These are phyloP conservation scores for Bullera alba DNA, from an alignment of 768 basidiomycete genomes.

Conservation along the genomic window DNA sequence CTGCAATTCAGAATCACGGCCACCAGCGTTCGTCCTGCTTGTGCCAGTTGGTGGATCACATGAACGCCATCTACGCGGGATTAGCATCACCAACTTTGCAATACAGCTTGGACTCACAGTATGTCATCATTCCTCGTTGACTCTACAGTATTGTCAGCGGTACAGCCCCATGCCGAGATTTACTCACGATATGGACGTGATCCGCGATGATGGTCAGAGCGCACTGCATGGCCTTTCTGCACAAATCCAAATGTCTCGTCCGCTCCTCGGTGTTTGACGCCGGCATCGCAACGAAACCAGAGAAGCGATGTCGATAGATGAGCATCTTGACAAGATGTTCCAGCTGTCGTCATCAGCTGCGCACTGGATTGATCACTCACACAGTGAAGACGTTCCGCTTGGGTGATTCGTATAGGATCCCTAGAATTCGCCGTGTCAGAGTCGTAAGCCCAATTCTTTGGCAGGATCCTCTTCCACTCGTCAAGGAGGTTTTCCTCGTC, in stretches of 20 bases:
- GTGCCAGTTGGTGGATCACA: constrained; percentile 90
- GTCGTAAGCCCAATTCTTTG: constrained; percentile 71
- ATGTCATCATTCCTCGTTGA: constrained; percentile 83
- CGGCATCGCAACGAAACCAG: constrained; percentile 42
- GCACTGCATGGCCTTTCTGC: constrained; percentile 62
- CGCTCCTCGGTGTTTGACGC: constrained; percentile 57
- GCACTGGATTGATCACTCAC: constrained; percentile 9
- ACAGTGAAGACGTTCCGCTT: constrained; percentile 78
- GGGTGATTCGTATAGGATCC: constrained; percentile 82
- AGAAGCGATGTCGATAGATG: constrained; percentile 75
- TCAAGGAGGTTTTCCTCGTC: constrained; percentile 78
- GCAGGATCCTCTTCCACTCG: constrained; percentile 65
- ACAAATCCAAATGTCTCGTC: constrained; percentile 47
- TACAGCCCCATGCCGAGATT: neutral
- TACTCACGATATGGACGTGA: constrained; percentile 69
- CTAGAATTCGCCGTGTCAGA: constrained; percentile 72
- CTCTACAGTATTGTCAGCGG: constrained; percentile 23
- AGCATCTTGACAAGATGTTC: constrained; percentile 82
- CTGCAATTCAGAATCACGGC: constrained; percentile 83
- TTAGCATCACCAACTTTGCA: constrained; percentile 1
- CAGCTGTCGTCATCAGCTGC: constrained; percentile 44
- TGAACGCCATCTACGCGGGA: constrained; percentile 70
- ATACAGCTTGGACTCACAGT: constrained; percentile 57
- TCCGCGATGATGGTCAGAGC: constrained; percentile 75
- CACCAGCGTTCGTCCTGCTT: constrained; percentile 83